Evolutionary conservation across 2,329 filamentous ascomycete species (phyloP).

Genomic region (Aspergillus transmontanensis): DNA sequence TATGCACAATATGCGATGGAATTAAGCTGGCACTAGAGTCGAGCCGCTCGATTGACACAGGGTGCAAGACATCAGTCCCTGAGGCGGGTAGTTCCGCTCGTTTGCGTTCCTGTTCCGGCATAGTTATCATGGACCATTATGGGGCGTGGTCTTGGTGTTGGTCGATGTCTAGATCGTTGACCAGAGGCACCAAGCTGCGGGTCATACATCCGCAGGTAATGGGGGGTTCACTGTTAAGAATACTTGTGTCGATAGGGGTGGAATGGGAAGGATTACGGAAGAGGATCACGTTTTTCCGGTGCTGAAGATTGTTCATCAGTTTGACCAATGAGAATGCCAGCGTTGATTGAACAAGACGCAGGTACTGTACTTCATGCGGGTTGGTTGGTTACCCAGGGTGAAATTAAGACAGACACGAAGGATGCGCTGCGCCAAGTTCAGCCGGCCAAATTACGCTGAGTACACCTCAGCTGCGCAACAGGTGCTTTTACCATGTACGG

Average conservation of each 20-base stretch:
- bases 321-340: neutral
- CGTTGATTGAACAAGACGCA: neutral
- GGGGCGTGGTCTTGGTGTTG: neutral
- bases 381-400: neutral
- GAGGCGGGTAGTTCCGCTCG: conserved; percentile 1
- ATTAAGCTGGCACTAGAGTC: neutral
- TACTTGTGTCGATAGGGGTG: neutral
- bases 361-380: neutral
- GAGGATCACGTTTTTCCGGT: neutral
- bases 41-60: neutral
- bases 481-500: neutral
- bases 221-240: no score
- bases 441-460: neutral
- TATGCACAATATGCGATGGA: neutral
- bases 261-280: neutral
- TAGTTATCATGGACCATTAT: neutral
- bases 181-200: neutral
- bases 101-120: neutral
- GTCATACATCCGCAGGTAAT: neutral
- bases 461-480: neutral
- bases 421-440: neutral
- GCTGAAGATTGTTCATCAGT: neutral
- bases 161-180: neutral
- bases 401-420: neutral
- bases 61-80: neutral